Evolutionary conservation across 108 stramenopile genomes (phyloP), one percentile per base, ranked within the genome.

Genomic region (Schizochytrium sp.): DNA sequence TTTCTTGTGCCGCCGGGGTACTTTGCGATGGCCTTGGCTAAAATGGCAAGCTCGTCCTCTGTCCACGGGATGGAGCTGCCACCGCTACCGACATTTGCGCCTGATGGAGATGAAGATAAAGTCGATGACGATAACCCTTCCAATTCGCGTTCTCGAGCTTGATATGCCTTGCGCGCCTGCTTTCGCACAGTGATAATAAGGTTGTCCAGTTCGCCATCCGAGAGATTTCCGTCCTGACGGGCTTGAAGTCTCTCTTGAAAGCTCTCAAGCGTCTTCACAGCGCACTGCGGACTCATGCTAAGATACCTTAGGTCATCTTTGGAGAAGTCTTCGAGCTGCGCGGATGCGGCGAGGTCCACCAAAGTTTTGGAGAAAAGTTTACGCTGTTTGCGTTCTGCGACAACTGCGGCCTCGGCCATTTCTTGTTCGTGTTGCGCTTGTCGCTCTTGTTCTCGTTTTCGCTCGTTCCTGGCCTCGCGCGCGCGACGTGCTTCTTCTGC

Each of bases 1-100:
- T 96, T 96, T 60, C 94, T 95, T 6, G 97, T 96, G 0, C 98
- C 99, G 0, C 96, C 93, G 51, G 97, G 97, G 93, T 95, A 98
- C 89, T 97, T 96, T 89, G 95, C 96, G 44, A 97, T 91, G 10
- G 95, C 98, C 92, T 99, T 99, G 69, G 97, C 95, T 72, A 99
- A 92, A 0, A 95, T 93, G 6, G 95, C 90, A 55, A 98, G 87
- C 91, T 98, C 99, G n/a, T 97, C 95, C 72, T 96, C 95, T 21
- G 96, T 92, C 96, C 98, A 99, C n/a, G 95, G 94, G 3, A 23
- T 59, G 41, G 63, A 8, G 55, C 16, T 4, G 55, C 55, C 55
- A 57, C 55, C 16, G 55, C 55, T 57, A 8, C 55, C 55, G 14
- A 16, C 55, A 16, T 57, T 16, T 57, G 14, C 55, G 25, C 25